Base-by-base conservation (phyloP, 2,329 filamentous ascomycete species). In the Exophiala spinifera region DNA sequence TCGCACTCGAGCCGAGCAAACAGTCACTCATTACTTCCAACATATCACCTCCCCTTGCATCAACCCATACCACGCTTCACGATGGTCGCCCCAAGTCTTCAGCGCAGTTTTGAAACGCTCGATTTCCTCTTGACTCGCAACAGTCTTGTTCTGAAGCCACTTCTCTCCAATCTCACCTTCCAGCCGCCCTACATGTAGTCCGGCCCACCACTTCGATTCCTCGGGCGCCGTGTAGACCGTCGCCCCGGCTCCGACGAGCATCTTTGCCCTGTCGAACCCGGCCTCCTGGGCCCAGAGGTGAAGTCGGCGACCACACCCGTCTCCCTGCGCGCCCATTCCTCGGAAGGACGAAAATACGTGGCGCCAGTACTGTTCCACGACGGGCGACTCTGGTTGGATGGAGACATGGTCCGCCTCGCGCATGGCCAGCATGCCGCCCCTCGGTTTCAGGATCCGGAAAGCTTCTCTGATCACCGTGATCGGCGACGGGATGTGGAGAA, bases 401-500 rank as follows among this genome's bases (percentile, higher is more conserved):
- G 61, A 56, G 10, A 60, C 54, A 23, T 62, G 61, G 43, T 69
- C 67, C 14, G 51, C 55, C 36, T 78, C 76, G 1, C 74, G 64
- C 13, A 67, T 62, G 13, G 77, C 80, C 10, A 84, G 64, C 4
- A 82, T 69, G 2, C 80, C 80, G 3, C 77, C 78, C n/a, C n/a
- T n/a, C 3, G 69, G 66, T 61, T 78, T 80, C n/a, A 73, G 67
- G 1, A 84, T 76, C 0, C 78, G 73, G 14, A 74, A 70, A 75
- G 84, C 79, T 59, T 81, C 78, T 17, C 68, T 65, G 53, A 84
- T 65, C 2, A 78, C 76, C 1, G 66, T 61, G 0, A 79, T 66
- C 0, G 80, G 80, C 49, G 78, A 70, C 11, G 69, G 65, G 5
- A 84, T 67, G 65, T 85, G 82, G 56, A 76, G 73, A 8, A 85